Base-by-base conservation (phyloP, 2,329 filamentous ascomycete species). In the Apiospora koreana region DNA sequence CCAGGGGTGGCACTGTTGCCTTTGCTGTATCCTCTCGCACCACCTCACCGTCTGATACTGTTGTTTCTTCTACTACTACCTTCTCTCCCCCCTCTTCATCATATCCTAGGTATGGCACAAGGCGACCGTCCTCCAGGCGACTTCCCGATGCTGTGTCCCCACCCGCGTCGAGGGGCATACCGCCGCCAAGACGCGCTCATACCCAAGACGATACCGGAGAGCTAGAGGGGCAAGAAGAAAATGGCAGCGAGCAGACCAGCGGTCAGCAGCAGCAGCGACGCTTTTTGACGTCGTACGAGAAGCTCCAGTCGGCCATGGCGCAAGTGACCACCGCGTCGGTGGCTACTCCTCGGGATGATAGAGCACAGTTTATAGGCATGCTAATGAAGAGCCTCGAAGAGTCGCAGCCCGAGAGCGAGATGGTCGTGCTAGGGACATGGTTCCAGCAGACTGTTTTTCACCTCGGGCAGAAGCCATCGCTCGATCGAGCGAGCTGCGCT, bases 361-460 rank as follows among this genome's bases (percentile, higher is more conserved):
- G 28, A 48, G 45, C 70, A 10, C 70, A 64, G n/a, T 69, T 69
- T 43, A 43, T 69, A 8, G 64, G 68, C 21, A 64, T 54, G 16
- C 18, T 71, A 42, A 35, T 69, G 42, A 45, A 71, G 18, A 67
- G 43, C 3, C 25, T 71, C 50, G 16, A 38, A 10, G 25, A 65
- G 21, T 38, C 54, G 21, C 54, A 62, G 31, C 54, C 54, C 18
- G 54, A 62, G 54, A 62, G 54, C 21, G 54, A 62, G 54, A 38
- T 62, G 54, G 54, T 62, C 1, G 54, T 62, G 9, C 42, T 67
- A 5, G 43, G 50, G 0, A n/a, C 31, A 10, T 69, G 64, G 68
- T 58, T 71, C 42, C 21, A 48, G 14, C 23, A 45, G 21, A 66
- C 54, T 3, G 43, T 35, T n/a, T 12, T n/a, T 18, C 42, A 68